Evolutionary conservation across 192 early-diverging fungal species (phyloP), one percentile per base, ranked within the genome.

Genomic region (Coemansia sp.): DNA sequence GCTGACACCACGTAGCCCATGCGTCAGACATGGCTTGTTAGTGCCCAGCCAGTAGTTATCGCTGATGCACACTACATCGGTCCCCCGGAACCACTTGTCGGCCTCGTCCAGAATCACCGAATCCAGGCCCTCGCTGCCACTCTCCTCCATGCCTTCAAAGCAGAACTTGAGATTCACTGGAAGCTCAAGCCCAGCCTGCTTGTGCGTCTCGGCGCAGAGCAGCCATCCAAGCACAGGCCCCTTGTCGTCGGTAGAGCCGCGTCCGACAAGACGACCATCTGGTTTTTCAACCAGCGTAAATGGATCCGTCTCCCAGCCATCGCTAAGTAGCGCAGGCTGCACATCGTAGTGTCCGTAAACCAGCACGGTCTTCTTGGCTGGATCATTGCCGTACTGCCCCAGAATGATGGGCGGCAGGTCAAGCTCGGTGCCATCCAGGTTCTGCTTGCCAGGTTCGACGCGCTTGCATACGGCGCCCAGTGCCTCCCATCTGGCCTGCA

Each of bases 261-360:
- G 91, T 34, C 95, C 97, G 48, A 91, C 83, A 62, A 98, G 81
- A 27, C 89, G 85, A 31, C 91, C 90, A 65, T 94, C 83, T 47
- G 87, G 88, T 64, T 89, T 89, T 82, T 97, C 95, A 7, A 88
- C 80, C 65, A 98, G 76, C 38, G 85, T 87, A 69, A 92, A 98
- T 30, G 97, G 97, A 65, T 97, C 92, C 18, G 88, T 90, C 62
- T 81, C 87, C 97, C 97, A 98, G 4, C 94, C 91, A 68, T 93
- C 91, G 65, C 86, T 86, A 55, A 85, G 72, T 58, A 92, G 78
- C 52, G 90, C 88, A 69, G 97, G 97, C 84, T 98, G 97, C 47
- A 98, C 96, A 72, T 98, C 96, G 81, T 97, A 97, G 82, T 98
- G 96, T 18, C 96, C 94, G 81, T 98, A 98, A 60, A 98, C 93